Conservation (phyloP, 2,329 filamentous ascomycete genomes). For the Aspergillus latus region DNA sequence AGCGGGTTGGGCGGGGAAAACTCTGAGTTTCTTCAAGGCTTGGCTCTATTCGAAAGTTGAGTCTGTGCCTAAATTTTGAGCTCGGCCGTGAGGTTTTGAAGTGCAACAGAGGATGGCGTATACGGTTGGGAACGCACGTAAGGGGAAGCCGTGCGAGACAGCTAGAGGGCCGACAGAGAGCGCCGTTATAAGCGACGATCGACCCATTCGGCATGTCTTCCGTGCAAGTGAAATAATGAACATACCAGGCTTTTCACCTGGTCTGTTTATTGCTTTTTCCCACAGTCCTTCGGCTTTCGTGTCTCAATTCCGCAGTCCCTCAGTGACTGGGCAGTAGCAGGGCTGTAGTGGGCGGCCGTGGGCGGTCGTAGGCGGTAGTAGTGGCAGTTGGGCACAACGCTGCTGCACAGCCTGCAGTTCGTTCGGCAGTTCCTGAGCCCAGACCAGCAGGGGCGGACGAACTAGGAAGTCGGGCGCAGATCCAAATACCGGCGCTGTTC, state of each 20-base stretch:
- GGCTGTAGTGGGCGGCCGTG: no score
- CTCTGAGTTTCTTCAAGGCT: not conserved
- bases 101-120: not conserved
- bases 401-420: not conserved
- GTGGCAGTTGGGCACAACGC: no score
- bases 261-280: not conserved
- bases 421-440: not conserved
- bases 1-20: not conserved
- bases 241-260: not conserved
- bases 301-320: not conserved
- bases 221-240: not conserved
- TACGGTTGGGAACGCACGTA: not conserved
- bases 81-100: not conserved
- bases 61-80: not conserved
- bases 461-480: not conserved
- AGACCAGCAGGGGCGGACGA: not conserved
- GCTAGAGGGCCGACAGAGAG: not conserved
- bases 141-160: not conserved
- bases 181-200: not conserved
- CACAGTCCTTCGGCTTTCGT: not conserved
- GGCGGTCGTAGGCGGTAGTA: no score
- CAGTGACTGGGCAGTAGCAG: no score
- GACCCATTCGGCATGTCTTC: not conserved
- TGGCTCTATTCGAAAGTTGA: not conserved
- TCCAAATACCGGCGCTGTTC: conserved; percentile 5